A percentile compares a stretch with the other conserved stretches of the same genome.
These are phyloP conservation scores for Tuber umbilicatum DNA, from an alignment of 495 filamentous ascomycete genomes.

Conservation along the genomic window DNA sequence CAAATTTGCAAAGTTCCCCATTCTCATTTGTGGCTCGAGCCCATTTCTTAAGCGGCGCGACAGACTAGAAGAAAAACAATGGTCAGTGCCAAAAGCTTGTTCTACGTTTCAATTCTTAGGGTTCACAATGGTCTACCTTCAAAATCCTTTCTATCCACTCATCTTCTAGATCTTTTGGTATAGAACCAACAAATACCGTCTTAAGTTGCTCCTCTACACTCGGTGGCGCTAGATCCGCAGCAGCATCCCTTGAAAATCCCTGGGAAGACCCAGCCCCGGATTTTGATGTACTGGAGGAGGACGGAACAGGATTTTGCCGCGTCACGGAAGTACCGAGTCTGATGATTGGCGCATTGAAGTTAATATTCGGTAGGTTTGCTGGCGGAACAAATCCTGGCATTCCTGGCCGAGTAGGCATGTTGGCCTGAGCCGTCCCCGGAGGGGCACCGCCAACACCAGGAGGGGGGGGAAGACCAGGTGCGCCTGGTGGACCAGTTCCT, in stretches of 20 bases:
- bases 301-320: constrained; percentile 48
- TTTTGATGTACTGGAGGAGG: constrained; percentile 45
- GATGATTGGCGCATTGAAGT: constrained; percentile 96
- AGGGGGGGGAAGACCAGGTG: constrained; percentile 44
- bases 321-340: constrained; percentile 68
- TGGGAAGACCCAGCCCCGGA: constrained; percentile 41
- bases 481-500: constrained; percentile 16
- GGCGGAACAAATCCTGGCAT: constrained; percentile 85
- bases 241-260: constrained; percentile 48
- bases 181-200: constrained; percentile 82
- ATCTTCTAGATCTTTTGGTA: constrained; percentile 71
- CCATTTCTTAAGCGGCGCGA: constrained; percentile 77
- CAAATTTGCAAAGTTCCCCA: constrained; percentile 79
- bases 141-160: constrained; percentile 78
- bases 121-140: constrained; percentile 33
- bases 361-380: constrained; percentile 91
- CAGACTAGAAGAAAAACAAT: constrained; percentile 44
- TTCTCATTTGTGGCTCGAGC: constrained; percentile 73
- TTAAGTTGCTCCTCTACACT: constrained; percentile 83
- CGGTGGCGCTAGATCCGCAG: constrained; percentile 68
- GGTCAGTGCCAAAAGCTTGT: neutral
- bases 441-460: constrained; percentile 72
- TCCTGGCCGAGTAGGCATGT: constrained; percentile 63
- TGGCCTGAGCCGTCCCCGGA: constrained; percentile 72
- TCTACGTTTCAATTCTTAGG: neutral